Evolutionary conservation across 2,329 filamentous ascomycete genomes (phyloP), one percentile per base, ranked within the genome.

Genomic region (Xylariaceae sp.): DNA sequence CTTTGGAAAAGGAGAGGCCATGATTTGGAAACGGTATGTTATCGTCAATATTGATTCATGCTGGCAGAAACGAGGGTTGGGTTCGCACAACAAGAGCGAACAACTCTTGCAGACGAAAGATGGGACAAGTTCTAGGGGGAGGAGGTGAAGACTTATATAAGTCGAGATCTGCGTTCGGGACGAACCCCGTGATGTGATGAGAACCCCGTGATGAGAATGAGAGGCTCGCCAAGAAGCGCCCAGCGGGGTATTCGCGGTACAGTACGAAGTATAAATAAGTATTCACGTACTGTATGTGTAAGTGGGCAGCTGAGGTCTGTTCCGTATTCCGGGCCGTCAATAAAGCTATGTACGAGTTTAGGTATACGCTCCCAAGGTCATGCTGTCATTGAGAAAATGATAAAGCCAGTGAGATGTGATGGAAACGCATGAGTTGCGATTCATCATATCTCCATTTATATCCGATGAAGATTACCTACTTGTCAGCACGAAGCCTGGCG

Each of bases 1-100:
- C 55, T 83, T 79, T 53, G 88, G 85, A 71, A 95, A 96, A 7
- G 91, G 90, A n/a, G 87, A 91, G 17, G 52, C 34, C 64, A 66
- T 66, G 30, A 10, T 34, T 5, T 58, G 2, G 37, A 35, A 59
- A 55, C 18, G 5, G 11, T 37, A 37, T 53, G 3, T 18, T 23
- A 39, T 55, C 7, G 51, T 44, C 8, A 52, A 9, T 17, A 4
- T 61, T n/a, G 58, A 48, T 48, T 56, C 59, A 60, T 61, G 35
- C 60, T 65, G 60, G 59, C 56, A 56, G 35, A n/a, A 54, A 35
- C 17, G 30, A 15, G 37, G 18, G 51, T 18, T 47, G n/a, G n/a
- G 15, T 23, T 49, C 45, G 37, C 11, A 41, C 11, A 13, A 41
- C 11, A 41, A 41, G 37, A 41, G 37, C 37, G 37, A 8, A 8